Evolutionary conservation across 2,329 filamentous ascomycete species (phyloP).

Genomic region (Calonectria ilicicola): DNA sequence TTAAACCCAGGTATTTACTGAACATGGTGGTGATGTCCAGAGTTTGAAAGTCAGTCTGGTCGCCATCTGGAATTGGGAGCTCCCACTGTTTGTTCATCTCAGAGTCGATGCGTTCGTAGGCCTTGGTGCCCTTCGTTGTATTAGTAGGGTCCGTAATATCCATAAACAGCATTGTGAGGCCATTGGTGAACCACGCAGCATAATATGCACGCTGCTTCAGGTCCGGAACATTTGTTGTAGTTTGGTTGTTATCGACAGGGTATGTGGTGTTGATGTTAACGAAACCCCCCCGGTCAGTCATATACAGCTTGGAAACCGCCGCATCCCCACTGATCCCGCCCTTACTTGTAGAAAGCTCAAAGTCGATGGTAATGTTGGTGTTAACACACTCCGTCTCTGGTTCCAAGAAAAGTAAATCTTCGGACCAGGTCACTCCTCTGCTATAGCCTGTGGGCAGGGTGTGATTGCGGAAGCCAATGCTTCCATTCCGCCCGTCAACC

Average conservation of each 20-base stretch:
- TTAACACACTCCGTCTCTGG: slow-evolving; percentile 58
- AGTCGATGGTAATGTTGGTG: slow-evolving; percentile 56
- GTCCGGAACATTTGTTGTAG: slow-evolving; percentile 15
- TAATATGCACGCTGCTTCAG: slow-evolving; percentile 51
- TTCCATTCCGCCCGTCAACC: slow-evolving; percentile 53
- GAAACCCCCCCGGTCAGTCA: slow-evolving; percentile 57
- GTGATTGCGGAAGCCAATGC: slow-evolving; percentile 59
- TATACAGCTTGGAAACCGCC: slow-evolving; percentile 31
- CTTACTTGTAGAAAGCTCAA: slow-evolving; percentile 37
- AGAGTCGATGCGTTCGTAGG: slow-evolving; percentile 54
- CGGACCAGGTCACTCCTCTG: slow-evolving; percentile 49
- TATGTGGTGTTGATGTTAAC: slow-evolving; percentile 49
- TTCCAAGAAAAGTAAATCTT: slow-evolving; percentile 60
- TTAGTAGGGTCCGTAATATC: slow-evolving; percentile 49
- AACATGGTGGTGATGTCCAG: slow-evolving; percentile 8
- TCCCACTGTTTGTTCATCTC: slow-evolving; percentile 49
- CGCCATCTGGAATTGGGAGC: slow-evolving; percentile 21
- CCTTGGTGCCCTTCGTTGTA: background rate
- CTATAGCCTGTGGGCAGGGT: slow-evolving; percentile 45
- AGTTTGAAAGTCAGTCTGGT: background rate
- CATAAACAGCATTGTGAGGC: slow-evolving; percentile 50
- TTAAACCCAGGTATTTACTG: slow-evolving; percentile 3
- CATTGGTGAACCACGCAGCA: slow-evolving; percentile 56
- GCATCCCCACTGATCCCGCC: background rate
- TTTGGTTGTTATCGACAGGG: slow-evolving; percentile 46